Conservation (phyloP, 139 green algal species). For the Nannochloris sp. region DNA sequence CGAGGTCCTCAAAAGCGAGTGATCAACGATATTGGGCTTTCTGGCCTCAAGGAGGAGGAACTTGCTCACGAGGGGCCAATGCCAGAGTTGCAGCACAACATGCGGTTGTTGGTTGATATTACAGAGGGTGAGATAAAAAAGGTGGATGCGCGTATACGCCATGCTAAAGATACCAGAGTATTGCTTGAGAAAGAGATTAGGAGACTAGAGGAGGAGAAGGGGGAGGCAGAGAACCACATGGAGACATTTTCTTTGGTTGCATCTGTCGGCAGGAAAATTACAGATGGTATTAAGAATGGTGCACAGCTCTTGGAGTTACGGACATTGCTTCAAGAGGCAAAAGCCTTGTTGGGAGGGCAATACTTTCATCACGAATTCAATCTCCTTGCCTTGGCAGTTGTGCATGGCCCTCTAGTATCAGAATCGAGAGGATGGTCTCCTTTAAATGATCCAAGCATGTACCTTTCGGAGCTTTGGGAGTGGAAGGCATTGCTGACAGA, state of each 20-base stretch:
- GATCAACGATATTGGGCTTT: slow-evolving; percentile 81
- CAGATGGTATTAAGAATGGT: neutral
- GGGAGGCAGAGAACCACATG: neutral
- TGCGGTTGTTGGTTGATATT: slow-evolving; percentile 85
- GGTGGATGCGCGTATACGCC: neutral
- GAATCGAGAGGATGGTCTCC: slow-evolving; percentile 40
- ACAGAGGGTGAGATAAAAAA: slow-evolving; percentile 77
- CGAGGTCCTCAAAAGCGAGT: slow-evolving; percentile 70
- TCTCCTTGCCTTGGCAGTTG: slow-evolving; percentile 54
- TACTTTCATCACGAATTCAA: slow-evolving; percentile 77
- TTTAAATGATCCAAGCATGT: slow-evolving; percentile 36
- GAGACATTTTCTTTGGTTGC: slow-evolving; percentile 7
- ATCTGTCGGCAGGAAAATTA: neutral
- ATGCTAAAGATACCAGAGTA: slow-evolving; percentile 7
- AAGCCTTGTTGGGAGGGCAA: slow-evolving; percentile 52
- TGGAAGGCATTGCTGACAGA: slow-evolving; percentile 64
- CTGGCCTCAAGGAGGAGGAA: slow-evolving; percentile 49
- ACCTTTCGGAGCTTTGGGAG: slow-evolving; percentile 30
- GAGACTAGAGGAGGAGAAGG: neutral
- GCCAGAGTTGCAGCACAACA: slow-evolving; percentile 97
- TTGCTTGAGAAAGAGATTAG: neutral
- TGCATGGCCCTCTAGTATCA: slow-evolving; percentile 16
- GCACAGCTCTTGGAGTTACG: slow-evolving; percentile 36
- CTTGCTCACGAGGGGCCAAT: slow-evolving; percentile 48
- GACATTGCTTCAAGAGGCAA: slow-evolving; percentile 19